These are phyloP conservation scores for Leccinum broughii DNA, from an alignment of 768 basidiomycete genomes.

Conservation along the genomic window DNA sequence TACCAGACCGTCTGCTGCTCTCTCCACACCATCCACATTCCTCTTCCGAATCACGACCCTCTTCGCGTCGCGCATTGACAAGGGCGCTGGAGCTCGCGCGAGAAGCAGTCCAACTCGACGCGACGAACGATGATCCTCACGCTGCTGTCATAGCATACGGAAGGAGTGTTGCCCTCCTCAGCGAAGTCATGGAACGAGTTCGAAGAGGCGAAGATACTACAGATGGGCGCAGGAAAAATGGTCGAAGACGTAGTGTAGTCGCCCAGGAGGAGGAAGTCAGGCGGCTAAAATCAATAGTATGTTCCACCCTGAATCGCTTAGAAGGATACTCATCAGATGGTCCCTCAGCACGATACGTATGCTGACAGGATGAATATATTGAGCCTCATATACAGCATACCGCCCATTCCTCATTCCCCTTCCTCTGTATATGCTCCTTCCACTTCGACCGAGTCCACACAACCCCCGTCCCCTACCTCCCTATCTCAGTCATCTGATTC, in stretches of 20 bases:
- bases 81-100: slow-evolving; percentile 84
- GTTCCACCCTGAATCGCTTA: slow-evolving; percentile 34
- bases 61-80: slow-evolving; percentile 84
- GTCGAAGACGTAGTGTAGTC: slow-evolving; percentile 75
- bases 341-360: slow-evolving; percentile 84
- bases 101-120: slow-evolving; percentile 86
- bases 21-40: slow-evolving; percentile 45
- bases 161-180: slow-evolving; percentile 80
- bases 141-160: slow-evolving; percentile 89
- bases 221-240: slow-evolving; percentile 59
- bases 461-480: slow-evolving; percentile 38
- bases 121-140: slow-evolving; percentile 84
- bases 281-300: slow-evolving; percentile 83
- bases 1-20: slow-evolving; percentile 45
- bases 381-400: slow-evolving; percentile 86
- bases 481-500: slow-evolving; percentile 47
- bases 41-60: slow-evolving; percentile 52
- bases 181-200: slow-evolving; percentile 92
- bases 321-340: slow-evolving; percentile 17
- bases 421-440: slow-evolving; percentile 48
- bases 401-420: slow-evolving; percentile 67
- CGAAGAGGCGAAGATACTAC: slow-evolving; percentile 81
- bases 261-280: slow-evolving; percentile 90
- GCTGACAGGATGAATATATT: slow-evolving; percentile 93
- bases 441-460: slow-evolving; percentile 39